Base-by-base conservation (phyloP, 2,329 filamentous ascomycete species). In the Teratosphaeria pseudoeucalypti region DNA sequence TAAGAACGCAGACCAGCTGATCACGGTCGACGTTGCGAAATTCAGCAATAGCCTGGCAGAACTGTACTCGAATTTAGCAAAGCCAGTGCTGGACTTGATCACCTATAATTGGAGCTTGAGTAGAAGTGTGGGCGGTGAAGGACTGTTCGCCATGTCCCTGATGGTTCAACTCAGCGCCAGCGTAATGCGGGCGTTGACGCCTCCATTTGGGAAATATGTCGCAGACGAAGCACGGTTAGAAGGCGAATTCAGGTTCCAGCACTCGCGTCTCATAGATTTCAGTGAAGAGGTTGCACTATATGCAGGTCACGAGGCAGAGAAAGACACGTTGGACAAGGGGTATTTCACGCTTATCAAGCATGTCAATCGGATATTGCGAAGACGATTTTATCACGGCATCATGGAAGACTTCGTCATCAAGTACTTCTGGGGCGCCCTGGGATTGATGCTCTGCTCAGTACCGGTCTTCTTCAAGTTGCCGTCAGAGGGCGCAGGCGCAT, bases 361-460 rank as follows among this genome's bases (percentile, higher is more conserved):
- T 75, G 92, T 99, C 71, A 99, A 99, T 74, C 87, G 95, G 70
- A 96, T 97, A 65, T 77, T 99, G 62, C 83, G 92, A 47, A 82
- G 90, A 63, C 85, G 94, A 55, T 89, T 99, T 73, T 97, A 97
- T 74, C 92, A 99, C 73, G 92, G 92, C n/a, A 87, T 99, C 69
- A 96, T 97, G 92, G 94, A 99, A 73, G 94, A 99, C 74, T 99
- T 96, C 74, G 90, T 97, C 60, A 96, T 99, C 75, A 99, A 99
- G 75, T 99, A 99, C 73, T 94, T 97, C 76, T 99, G 94, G 94
- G 94, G 94, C 49, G 92, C 94, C 2, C 75, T 99, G 52, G 94
- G 94, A 1, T 81, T 99, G 64, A 75, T 96, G 64, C 85, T 99
- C 10, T 99, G 94, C 79, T 95, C 90, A 73, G 86, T 96, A 0